Conservation (phyloP, 2,329 filamentous ascomycete genomes). For the Torrubiella hemipterigena region DNA sequence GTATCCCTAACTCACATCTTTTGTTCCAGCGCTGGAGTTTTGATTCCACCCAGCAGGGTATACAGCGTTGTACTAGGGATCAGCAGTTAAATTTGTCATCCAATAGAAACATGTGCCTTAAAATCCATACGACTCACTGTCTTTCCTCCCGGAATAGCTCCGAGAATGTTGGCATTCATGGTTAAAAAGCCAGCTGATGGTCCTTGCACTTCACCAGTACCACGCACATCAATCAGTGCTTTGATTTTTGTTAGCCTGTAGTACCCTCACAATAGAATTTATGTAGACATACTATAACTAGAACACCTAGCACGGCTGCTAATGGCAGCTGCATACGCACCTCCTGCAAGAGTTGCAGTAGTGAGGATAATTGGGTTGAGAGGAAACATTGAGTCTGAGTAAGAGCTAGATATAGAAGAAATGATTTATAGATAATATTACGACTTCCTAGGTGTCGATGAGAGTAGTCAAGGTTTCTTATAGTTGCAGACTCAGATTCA, state of each 20-base stretch:
- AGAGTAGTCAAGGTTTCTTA: too few relatives aligned
- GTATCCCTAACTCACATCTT: conserved; percentile 2
- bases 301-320: conserved; percentile 3
- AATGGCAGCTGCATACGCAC: too few relatives aligned
- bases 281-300: conserved; percentile 2
- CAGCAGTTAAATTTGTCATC: background rate
- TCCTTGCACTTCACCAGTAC: conserved; percentile 4
- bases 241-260: background rate
- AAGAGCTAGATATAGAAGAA: too few relatives aligned
- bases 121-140: conserved; percentile 1
- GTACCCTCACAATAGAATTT: too few relatives aligned
- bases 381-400: too few relatives aligned
- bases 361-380: too few relatives aligned
- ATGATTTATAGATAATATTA: too few relatives aligned
- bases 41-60: conserved; percentile 4
- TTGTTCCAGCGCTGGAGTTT: conserved; percentile 4
- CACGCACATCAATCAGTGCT: conserved; percentile 6
- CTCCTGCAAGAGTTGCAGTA: too few relatives aligned
- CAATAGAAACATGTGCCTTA: background rate
- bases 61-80: conserved; percentile 6
- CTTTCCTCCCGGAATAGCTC: conserved; percentile 2
- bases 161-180: conserved; percentile 5
- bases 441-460: too few relatives aligned
- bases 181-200: conserved; percentile 5
- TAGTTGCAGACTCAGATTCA: too few relatives aligned